Percentiles rank a stretch among this genome's conserved stretches.
Conservation (phyloP, 306 rosid species). For the Urtica urens region DNA sequence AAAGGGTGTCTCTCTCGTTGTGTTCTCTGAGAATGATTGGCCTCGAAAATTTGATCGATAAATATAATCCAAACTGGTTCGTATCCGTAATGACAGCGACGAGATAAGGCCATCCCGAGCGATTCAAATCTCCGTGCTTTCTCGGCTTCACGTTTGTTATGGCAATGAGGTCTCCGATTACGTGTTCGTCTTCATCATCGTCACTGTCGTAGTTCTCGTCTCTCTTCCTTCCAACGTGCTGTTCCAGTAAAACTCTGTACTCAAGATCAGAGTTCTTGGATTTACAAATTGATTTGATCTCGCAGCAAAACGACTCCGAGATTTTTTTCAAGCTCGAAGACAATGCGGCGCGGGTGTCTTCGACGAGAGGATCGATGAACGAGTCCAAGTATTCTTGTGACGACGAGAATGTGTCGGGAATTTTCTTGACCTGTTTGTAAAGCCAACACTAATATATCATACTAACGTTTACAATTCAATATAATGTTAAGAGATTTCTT, state of each 20-base stretch:
- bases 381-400: slow-evolving; percentile 21
- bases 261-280: slow-evolving; percentile 17
- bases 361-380: slow-evolving; percentile 23
- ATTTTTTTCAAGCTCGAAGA: slow-evolving; percentile 22
- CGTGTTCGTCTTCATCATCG: slow-evolving; percentile 19
- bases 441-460: not conserved
- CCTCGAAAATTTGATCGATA: slow-evolving; percentile 11
- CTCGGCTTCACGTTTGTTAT: slow-evolving; percentile 27
- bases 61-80: accelerated
- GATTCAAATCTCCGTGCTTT: slow-evolving; percentile 19
- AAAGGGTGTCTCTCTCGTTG: not conserved
- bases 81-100: slow-evolving; percentile 15
- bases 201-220: not conserved
- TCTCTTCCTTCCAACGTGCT: not conserved
- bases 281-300: slow-evolving; percentile 14
- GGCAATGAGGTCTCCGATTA: slow-evolving; percentile 42
- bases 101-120: slow-evolving; percentile 11
- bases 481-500: not conserved
- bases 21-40: not conserved
- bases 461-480: not conserved
- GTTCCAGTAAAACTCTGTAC: slow-evolving; percentile 8
- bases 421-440: slow-evolving; percentile 22
- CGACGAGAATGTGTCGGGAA: slow-evolving; percentile 23
- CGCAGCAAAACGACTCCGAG: slow-evolving; percentile 20
- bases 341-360: slow-evolving; percentile 30